These are phyloP conservation scores for Puccinia polysora DNA, from an alignment of 1,284 basidiomycete species.

Conservation along the genomic window DNA sequence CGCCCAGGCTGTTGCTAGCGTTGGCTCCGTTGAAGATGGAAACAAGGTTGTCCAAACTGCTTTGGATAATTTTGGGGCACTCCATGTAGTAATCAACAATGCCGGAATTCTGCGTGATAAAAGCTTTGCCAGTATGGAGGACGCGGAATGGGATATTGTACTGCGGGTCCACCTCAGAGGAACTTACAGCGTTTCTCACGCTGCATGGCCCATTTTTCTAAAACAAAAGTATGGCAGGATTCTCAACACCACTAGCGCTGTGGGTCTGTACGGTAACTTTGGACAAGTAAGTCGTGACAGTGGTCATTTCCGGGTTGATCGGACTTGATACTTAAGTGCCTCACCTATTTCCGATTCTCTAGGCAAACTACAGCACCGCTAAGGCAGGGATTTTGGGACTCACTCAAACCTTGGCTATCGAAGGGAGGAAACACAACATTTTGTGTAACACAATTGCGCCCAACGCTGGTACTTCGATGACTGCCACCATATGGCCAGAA, in stretches of 20 bases:
- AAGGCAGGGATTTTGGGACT: conserved; percentile 90
- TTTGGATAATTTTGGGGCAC: conserved; percentile 76
- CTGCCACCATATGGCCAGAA: conserved; percentile 63
- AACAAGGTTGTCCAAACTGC: conserved; percentile 84
- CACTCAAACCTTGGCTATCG: conserved; percentile 81
- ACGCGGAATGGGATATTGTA: conserved; percentile 91
- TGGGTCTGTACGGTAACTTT: conserved; percentile 89
- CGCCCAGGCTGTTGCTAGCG: conserved; percentile 76
- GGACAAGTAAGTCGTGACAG: conserved; percentile 78
- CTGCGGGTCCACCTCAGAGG: conserved; percentile 74
- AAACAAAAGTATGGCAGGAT: conserved; percentile 97
- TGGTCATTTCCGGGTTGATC: not conserved
- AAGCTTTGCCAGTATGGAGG: conserved; percentile 80
- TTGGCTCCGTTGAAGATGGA: conserved; percentile 84
- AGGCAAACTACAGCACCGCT: conserved; percentile 59
- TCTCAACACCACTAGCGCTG: conserved; percentile 85
- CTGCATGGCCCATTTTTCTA: conserved; percentile 94
- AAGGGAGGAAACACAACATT: conserved; percentile 87
- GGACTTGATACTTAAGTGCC: too few species aligned
- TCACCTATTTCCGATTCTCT: not conserved
- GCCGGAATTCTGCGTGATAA: conserved; percentile 85
- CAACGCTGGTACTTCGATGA: conserved; percentile 68
- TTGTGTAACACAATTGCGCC: conserved; percentile 83
- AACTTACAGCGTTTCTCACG: conserved; percentile 66
- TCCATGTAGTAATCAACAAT: conserved; percentile 77